Percentiles rank a stretch among this genome's conserved stretches.
Evolutionary conservation across 768 basidiomycete genomes (phyloP).

Genomic region (Candolleomyces efflorescens): DNA sequence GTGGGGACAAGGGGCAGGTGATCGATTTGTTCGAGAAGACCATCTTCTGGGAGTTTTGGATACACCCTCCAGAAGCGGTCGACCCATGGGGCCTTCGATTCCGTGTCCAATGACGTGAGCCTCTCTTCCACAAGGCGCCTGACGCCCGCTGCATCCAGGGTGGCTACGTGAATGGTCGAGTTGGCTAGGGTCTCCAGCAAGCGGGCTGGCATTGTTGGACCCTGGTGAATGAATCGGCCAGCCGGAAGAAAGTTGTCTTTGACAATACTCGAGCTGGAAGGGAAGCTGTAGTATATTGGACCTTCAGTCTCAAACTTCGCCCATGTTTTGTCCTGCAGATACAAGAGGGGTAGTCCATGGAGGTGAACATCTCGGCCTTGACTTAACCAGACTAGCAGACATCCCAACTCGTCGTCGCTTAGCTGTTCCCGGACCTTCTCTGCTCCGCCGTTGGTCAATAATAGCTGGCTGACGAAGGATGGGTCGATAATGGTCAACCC

Average conservation of each 20-base stretch:
- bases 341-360: background rate
- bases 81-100: slow-evolving; percentile 20
- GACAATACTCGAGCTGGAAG: background rate
- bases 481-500: background rate
- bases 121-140: background rate
- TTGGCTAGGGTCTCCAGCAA: background rate
- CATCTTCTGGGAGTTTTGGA: slow-evolving; percentile 5
- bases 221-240: background rate
- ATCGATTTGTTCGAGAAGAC: slow-evolving; percentile 13
- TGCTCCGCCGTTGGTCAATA: background rate
- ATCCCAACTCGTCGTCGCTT: background rate
- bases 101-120: background rate
- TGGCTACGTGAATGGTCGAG: background rate
- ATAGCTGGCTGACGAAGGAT: background rate
- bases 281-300: background rate
- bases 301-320: background rate
- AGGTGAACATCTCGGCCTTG: background rate
- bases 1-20: slow-evolving; percentile 32
- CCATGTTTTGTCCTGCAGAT: background rate
- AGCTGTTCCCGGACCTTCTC: background rate
- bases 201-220: background rate
- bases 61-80: slow-evolving; percentile 27
- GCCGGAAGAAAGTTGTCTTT: background rate
- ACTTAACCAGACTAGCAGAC: background rate
- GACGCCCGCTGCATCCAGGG: background rate